These are phyloP conservation scores for Bathelium albidoporum DNA, from an alignment of 495 filamentous ascomycete species.

Conservation along the genomic window DNA sequence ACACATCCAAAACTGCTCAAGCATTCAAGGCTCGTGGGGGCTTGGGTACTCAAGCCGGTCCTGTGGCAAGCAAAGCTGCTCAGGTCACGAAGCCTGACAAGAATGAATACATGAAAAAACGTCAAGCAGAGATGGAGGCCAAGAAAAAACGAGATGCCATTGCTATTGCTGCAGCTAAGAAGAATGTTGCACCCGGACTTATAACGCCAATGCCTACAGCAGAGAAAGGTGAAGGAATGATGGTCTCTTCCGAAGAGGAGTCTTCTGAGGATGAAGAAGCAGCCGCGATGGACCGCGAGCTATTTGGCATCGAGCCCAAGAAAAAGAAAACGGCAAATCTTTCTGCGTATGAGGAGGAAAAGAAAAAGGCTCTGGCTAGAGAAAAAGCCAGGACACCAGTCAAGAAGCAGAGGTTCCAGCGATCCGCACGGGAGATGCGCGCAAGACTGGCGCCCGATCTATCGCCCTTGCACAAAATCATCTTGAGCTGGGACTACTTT, in stretches of 20 bases:
- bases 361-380: slow-evolving; percentile 26
- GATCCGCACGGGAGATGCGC: slow-evolving; percentile 85
- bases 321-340: slow-evolving; percentile 15
- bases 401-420: slow-evolving; percentile 63
- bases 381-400: slow-evolving; percentile 52
- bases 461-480: slow-evolving; percentile 68
- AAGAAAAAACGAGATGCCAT: slow-evolving; percentile 61
- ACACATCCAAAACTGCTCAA: slow-evolving; percentile 7
- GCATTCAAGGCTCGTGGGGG: slow-evolving; percentile 8
- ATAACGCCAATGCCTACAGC: neutral
- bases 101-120: slow-evolving; percentile 31
- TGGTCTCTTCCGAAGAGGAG: slow-evolving; percentile 65
- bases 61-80: slow-evolving; percentile 28
- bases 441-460: slow-evolving; percentile 86
- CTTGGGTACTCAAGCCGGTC: neutral
- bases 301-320: slow-evolving; percentile 17
- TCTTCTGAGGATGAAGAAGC: slow-evolving; percentile 63
- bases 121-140: slow-evolving; percentile 64
- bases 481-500: slow-evolving; percentile 91
- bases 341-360: slow-evolving; percentile 28
- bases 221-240: slow-evolving; percentile 64
- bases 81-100: slow-evolving; percentile 28
- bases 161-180: slow-evolving; percentile 36
- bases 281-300: slow-evolving; percentile 16
- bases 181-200: neutral